Conservation (phyloP, 352 stramenopile species). For the Phytopythium boreale region DNA sequence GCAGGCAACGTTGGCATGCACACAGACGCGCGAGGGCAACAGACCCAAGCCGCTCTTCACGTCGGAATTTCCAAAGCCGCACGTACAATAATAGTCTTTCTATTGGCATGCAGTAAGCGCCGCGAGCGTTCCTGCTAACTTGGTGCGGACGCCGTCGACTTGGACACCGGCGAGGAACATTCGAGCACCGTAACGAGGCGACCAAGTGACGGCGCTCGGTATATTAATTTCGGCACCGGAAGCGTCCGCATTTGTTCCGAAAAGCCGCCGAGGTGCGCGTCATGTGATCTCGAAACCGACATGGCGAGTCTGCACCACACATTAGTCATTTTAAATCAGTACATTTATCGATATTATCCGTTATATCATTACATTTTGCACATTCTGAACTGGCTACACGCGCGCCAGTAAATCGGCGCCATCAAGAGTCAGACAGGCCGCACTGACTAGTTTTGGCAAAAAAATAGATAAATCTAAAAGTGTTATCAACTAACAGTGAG, state of each 20-base stretch:
- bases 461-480: no score
- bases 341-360: no score
- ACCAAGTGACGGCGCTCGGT: neutral
- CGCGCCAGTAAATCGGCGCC: neutral
- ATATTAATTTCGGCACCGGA: neutral
- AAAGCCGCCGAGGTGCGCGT: no score
- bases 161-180: neutral
- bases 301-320: no score
- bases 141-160: neutral
- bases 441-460: neutral
- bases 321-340: no score
- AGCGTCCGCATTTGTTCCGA: neutral
- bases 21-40: neutral
- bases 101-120: no score
- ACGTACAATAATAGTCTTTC: no score
- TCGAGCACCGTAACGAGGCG: neutral
- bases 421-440: slow-evolving; percentile 1
- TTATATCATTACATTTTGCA: neutral
- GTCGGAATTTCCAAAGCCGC: no score
- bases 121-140: neutral
- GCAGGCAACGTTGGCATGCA: neutral
- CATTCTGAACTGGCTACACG: neutral
- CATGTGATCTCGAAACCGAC: no score
- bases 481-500: no score
- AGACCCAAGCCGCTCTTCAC: neutral